These are phyloP conservation scores for Exophiala alcalophila DNA, from an alignment of 2,329 filamentous ascomycete species.

Conservation along the genomic window DNA sequence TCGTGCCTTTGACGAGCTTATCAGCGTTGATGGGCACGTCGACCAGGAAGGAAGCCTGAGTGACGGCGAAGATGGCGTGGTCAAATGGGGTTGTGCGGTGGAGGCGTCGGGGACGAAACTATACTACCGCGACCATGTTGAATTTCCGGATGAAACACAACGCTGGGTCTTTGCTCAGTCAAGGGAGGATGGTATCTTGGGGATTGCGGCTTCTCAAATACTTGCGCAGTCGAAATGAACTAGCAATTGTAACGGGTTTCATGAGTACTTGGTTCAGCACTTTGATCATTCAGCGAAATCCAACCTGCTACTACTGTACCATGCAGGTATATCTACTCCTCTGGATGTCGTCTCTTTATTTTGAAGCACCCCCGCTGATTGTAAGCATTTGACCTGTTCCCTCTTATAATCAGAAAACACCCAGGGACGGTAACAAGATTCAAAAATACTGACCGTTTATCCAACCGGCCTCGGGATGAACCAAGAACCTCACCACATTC, in stretches of 20 bases:
- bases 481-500: conserved; percentile 55
- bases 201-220: no score
- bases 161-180: conserved; percentile 4
- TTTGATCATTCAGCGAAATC: no score
- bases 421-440: no score
- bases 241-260: no score
- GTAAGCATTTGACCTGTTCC: no score
- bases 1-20: conserved; percentile 35
- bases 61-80: conserved; percentile 30
- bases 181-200: conserved; percentile 4
- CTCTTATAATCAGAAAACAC: no score
- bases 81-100: conserved; percentile 8
- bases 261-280: no score
- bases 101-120: neutral
- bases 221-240: no score
- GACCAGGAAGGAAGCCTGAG: conserved; percentile 11
- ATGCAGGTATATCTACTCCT: no score
- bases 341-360: no score
- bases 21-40: conserved; percentile 17
- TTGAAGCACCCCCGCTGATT: no score
- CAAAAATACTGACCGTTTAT: conserved; percentile 56
- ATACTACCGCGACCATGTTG: conserved; percentile 8
- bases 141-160: conserved; percentile 2
- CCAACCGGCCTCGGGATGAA: conserved; percentile 61
- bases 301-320: no score